Base-by-base conservation (phyloP, 2,329 filamentous ascomycete genomes). In the Sporothrix dimorphospora region DNA sequence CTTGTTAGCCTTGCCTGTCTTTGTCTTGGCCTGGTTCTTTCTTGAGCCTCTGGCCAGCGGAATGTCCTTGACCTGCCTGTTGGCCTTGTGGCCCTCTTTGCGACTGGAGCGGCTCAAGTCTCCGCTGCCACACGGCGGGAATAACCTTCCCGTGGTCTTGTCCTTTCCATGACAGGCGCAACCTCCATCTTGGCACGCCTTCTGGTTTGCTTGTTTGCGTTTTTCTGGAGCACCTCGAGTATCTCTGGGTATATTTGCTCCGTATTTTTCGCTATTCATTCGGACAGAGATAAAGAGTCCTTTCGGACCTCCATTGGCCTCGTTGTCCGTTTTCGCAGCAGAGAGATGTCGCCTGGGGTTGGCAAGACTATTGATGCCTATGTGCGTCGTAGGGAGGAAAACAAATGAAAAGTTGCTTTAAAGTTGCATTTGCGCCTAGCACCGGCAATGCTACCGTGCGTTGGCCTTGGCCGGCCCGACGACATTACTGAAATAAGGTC, bases 401-500 rank as follows among this genome's bases (percentile, higher is more conserved):
- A 7, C 7, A 21, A 67, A 16, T 7, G 6, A 14, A 21, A 4
- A 67, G 63, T 3, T 19, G 24, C 16, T 66, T 19, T 8, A 65
- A n/a, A 27, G 59, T 65, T 38, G 38, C 16, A 45, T 65, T 45
- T n/a, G 45, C n/a, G 59, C 63, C 59, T 45, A 49, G 24, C 42
- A 66, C 61, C 21, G 40, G 38, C 61, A 66, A 21, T n/a, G 12
- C 16, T 14, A 27, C 40, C 63, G 42, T 66, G 38, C 63, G 1
- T 49, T 49, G 63, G 63, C 63, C 63, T 49, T 66, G 63, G 40
- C 65, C 65, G 65, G 65, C 45, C 65, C 65, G 65, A 51, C 27
- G 27, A 34, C 19, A 45, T 49, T 51, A 21, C 27, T 49, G 24
- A 34, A 49, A 51, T 51, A 51, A 51, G 65, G 27, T 67, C 65